Percentiles rank a stretch among this genome's conserved stretches.
Evolutionary conservation across 192 early-diverging fungal genomes (phyloP).

Genomic region (Umbelopsis isabellina): DNA sequence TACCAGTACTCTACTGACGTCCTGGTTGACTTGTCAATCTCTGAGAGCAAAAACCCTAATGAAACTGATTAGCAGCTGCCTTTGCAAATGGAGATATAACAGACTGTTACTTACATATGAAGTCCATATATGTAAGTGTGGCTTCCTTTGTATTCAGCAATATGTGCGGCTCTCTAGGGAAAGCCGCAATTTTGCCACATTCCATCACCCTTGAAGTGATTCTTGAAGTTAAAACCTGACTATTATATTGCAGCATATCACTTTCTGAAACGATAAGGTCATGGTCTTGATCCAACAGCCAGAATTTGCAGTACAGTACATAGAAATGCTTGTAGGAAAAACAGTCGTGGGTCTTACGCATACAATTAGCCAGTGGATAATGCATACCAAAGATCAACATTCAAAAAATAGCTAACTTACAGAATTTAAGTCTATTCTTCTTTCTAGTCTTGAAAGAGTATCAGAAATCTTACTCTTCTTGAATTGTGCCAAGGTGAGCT

Average conservation of each 20-base stretch:
- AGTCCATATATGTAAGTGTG: conserved; percentile 40
- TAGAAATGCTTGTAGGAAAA: conserved; percentile 99
- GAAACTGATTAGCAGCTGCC: neutral
- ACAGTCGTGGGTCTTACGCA: conserved; percentile 72
- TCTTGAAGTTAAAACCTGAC: conserved; percentile 65
- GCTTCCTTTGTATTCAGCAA: neutral
- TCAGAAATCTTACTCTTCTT: conserved; percentile 64
- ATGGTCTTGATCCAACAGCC: conserved; percentile 90
- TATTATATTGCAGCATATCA: conserved; percentile 77
- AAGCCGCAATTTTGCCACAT: conserved; percentile 52
- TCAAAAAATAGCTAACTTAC: conserved; percentile 39
- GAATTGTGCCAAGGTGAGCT: conserved; percentile 80
- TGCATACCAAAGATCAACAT: neutral
- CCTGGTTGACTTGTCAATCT: conserved; percentile 40
- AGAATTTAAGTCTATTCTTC: conserved; percentile 71
- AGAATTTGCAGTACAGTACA: conserved; percentile 97
- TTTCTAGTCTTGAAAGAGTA: conserved; percentile 66
- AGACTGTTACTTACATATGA: conserved; percentile 38
- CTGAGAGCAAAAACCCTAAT: conserved; percentile 43
- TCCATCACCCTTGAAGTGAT: conserved; percentile 76
- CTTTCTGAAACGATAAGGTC: conserved; percentile 75
- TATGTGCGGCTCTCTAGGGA: conserved; percentile 23
- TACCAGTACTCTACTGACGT: conserved; percentile 45
- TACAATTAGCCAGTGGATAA: neutral
- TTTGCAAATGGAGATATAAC: neutral